phyloP scores from a whole-genome alignment of 345 rosid species.

The Lenwebbia sp. region DNA sequence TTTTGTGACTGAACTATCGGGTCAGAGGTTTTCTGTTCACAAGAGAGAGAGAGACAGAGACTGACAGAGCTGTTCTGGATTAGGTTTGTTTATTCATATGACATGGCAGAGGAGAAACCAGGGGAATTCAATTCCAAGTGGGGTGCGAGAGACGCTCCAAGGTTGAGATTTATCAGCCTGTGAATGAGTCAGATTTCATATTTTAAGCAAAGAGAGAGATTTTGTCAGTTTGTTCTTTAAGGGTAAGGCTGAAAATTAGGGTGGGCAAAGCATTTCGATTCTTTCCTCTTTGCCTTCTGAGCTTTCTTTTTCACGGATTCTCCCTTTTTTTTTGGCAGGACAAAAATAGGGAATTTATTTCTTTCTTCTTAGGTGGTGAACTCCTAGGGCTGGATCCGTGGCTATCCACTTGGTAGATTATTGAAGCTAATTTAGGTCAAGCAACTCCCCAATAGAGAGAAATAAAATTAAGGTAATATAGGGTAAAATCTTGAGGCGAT shows the following conservation, averaged over 20 bases:
- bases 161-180: not conserved
- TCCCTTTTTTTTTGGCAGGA: not conserved
- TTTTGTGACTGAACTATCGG: conserved; percentile 81
- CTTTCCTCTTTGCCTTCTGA: not conserved
- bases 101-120: not conserved
- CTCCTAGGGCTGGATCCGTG: not conserved
- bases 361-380: not conserved
- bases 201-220: not conserved
- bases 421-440: not conserved
- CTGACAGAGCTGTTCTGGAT: not conserved
- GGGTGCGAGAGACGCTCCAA: not conserved
- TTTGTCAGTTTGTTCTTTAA: conserved; percentile 21
- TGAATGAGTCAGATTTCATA: conserved; percentile 35
- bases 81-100: not conserved
- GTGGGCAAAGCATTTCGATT: not conserved
- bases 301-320: not conserved
- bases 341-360: not conserved
- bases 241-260: not conserved
- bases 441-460: not conserved
- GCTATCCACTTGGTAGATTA: not conserved
- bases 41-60: not conserved
- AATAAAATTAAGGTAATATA: not conserved
- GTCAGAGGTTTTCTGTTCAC: conserved; percentile 39
- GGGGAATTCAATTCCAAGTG: not conserved
- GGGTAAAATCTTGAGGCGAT: not conserved